Conservation (phyloP, 768 basidiomycete species). For the Suillus weaverae region DNA sequence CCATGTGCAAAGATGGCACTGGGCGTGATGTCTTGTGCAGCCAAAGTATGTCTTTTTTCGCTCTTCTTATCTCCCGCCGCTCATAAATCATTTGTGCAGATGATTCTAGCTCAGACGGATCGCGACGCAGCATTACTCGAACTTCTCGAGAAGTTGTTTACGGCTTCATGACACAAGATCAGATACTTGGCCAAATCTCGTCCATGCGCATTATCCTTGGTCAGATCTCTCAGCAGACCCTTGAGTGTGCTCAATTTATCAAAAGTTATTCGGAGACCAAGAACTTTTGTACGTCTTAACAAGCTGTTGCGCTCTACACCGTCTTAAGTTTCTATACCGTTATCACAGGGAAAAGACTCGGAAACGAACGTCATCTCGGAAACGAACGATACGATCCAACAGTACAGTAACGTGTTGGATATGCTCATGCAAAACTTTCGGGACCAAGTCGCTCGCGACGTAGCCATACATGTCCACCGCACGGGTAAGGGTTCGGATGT, state of each 20-base stretch:
- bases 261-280: too few species aligned
- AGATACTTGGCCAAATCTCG: too few species aligned
- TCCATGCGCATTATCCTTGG: too few species aligned
- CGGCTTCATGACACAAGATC: not conserved
- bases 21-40: not conserved
- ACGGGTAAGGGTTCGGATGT: not conserved
- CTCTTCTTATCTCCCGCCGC: not conserved
- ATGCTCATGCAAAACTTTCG: slow-evolving; percentile 6
- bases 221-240: too few species aligned
- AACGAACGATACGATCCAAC: too few species aligned
- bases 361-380: too few species aligned
- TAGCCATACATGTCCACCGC: not conserved
- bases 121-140: not conserved
- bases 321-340: too few species aligned
- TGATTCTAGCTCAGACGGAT: slow-evolving; percentile 1
- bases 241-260: too few species aligned
- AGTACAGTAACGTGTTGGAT: too few species aligned
- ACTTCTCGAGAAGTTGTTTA: slow-evolving; percentile 10
- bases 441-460: not conserved
- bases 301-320: too few species aligned
- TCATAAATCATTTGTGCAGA: not conserved
- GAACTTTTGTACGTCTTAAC: too few species aligned
- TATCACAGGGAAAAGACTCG: too few species aligned
- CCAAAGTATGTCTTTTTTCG: not conserved
- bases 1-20: not conserved